Percentiles rank a stretch among this genome's conserved stretches.
These are phyloP conservation scores for Priceomyces melissophilus DNA, from an alignment of 805 yeast species.

Conservation along the genomic window DNA sequence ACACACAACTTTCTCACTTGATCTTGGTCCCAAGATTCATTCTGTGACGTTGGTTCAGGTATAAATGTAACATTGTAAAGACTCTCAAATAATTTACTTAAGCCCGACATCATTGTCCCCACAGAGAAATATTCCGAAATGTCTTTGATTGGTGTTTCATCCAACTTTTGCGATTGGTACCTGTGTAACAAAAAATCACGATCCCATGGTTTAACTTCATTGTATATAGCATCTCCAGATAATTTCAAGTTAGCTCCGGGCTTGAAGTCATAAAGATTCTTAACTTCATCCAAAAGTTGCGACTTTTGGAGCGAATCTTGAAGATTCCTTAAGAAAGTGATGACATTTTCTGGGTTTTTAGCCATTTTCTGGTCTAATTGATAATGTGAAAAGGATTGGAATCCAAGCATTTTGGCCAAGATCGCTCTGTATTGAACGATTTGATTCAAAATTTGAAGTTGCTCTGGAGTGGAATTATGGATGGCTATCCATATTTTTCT, in stretches of 20 bases:
- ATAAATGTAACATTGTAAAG: conserved; percentile 76
- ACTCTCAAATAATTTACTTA: conserved; percentile 63
- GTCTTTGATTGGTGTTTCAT: conserved; percentile 37
- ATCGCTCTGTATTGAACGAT: conserved; percentile 65
- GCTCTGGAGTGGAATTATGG: conserved; percentile 62
- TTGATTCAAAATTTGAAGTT: conserved; percentile 54
- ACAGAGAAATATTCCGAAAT: conserved; percentile 75
- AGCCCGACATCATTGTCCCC: conserved; percentile 82
- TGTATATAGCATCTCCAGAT: conserved; percentile 33
- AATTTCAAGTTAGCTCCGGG: conserved; percentile 9
- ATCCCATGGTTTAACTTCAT: conserved; percentile 82
- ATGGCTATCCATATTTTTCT: conserved; percentile 70
- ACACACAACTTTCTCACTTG: conserved; percentile 84
- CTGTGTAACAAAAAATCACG: conserved; percentile 56
- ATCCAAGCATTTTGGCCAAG: conserved; percentile 72
- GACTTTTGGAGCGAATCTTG: conserved; percentile 43
- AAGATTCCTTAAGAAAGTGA: conserved; percentile 60
- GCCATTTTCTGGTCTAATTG: conserved; percentile 91
- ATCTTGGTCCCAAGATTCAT: conserved; percentile 79
- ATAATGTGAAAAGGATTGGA: conserved; percentile 67
- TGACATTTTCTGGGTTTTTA: conserved; percentile 69
- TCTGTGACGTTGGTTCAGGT: conserved; percentile 58
- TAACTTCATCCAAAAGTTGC: conserved; percentile 59
- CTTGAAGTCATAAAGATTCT: conserved; percentile 38
- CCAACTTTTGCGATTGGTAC: conserved; percentile 15